A percentile compares a stretch with the other conserved stretches of the same genome.
Conservation (phyloP, 2,329 filamentous ascomycete genomes). For the Cladosporium sp. region DNA sequence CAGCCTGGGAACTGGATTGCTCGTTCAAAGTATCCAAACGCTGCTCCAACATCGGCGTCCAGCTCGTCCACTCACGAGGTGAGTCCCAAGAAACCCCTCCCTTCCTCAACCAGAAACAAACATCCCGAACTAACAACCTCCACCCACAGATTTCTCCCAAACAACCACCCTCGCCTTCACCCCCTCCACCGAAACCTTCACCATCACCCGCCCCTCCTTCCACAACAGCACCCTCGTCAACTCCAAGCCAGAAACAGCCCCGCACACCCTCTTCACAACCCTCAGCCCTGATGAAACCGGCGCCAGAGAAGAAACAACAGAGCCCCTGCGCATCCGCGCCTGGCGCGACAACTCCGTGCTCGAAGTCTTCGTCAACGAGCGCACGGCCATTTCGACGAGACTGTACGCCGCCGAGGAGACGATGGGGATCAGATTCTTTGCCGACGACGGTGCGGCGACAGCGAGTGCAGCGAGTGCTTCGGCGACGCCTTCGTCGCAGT, state of each 20-base stretch:
- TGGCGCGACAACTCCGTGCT: conserved; percentile 47
- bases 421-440: conserved; percentile 29
- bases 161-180: conserved; percentile 45
- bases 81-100: background rate
- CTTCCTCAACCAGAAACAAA: background rate
- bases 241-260: conserved; percentile 33
- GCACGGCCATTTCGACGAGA: conserved; percentile 44
- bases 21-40: conserved; percentile 26
- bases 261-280: conserved; percentile 50
- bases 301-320: conserved; percentile 1
- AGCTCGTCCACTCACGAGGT: conserved; percentile 29
- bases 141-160: conserved; percentile 27
- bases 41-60: conserved; percentile 26
- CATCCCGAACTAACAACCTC: background rate
- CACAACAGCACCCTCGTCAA: conserved; percentile 34
- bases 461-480: background rate
- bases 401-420: conserved; percentile 31
- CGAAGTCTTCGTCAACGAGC: conserved; percentile 49
- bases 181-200: conserved; percentile 35
- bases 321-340: conserved; percentile 43
- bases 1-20: conserved; percentile 29
- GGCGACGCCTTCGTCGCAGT: conserved; percentile 16
- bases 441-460: conserved; percentile 21
- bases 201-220: conserved; percentile 41
- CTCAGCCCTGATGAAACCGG: conserved; percentile 17